Percentiles rank a stretch among this genome's conserved stretches.
Evolutionary conservation across 225 moss, liverwort and hornwort genomes (phyloP).

Genomic region (Climacium dendroides): DNA sequence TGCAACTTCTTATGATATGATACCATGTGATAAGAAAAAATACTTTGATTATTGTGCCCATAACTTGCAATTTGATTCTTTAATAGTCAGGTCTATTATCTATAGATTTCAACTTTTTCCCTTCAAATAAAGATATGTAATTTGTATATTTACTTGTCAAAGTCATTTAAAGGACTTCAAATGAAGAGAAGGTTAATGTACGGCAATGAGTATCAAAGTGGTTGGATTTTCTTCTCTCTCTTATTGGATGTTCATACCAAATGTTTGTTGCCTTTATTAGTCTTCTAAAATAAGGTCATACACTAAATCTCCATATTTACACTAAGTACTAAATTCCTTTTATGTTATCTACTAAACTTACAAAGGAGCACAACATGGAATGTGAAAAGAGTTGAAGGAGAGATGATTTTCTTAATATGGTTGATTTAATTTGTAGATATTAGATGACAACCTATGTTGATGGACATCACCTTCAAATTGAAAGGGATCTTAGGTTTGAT

Average conservation of each 20-base stretch:
- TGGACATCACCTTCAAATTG: background rate
- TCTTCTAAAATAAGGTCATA: background rate
- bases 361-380: background rate
- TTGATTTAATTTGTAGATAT: background rate
- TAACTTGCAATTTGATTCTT: background rate
- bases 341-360: background rate
- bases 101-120: too few relatives aligned
- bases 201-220: accelerated
- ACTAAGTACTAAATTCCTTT: background rate
- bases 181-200: background rate
- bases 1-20: background rate
- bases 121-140: background rate
- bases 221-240: background rate
- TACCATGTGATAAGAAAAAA: background rate
- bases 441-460: background rate
- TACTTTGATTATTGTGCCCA: background rate
- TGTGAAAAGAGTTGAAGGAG: background rate
- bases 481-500: background rate
- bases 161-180: background rate
- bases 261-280: accelerated
- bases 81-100: too few relatives aligned
- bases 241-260: background rate
- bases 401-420: background rate
- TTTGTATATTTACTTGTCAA: accelerated
- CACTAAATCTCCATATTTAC: background rate